phyloP scores from a whole-genome alignment of 768 basidiomycete species.

The Leccinum ochraceum region DNA sequence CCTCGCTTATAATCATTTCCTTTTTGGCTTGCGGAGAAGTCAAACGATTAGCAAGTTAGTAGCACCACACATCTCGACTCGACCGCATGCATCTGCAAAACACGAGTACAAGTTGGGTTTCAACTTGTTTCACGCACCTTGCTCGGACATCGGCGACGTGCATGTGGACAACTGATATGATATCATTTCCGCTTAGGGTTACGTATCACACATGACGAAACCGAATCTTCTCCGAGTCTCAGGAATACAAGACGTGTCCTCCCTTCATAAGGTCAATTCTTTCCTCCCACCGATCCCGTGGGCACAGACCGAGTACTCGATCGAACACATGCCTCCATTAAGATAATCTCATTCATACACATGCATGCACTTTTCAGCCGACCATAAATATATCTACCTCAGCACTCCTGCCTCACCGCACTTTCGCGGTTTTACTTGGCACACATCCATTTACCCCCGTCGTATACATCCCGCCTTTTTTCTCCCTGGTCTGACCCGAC shows the following conservation, averaged over 20 bases:
- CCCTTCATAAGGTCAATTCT: background rate
- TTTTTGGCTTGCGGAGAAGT: too few relatives aligned
- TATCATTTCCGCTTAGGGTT: background rate
- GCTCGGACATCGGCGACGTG: background rate
- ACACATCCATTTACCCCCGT: background rate
- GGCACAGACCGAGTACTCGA: background rate
- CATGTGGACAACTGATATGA: background rate
- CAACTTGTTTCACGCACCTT: background rate
- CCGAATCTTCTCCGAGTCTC: background rate
- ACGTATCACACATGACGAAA: background rate
- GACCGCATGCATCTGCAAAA: background rate
- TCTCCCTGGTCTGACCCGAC: background rate
- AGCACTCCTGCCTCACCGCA: background rate
- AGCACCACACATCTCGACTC: too few relatives aligned
- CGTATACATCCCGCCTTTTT: constrained; percentile 11
- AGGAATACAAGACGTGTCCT: background rate
- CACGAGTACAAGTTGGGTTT: background rate
- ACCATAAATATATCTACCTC: constrained; percentile 5
- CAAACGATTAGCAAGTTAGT: too few relatives aligned
- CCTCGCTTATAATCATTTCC: background rate
- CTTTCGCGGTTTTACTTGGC: background rate
- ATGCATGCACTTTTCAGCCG: background rate
- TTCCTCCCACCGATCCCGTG: background rate
- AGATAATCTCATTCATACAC: background rate
- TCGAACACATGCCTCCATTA: background rate